These are phyloP conservation scores for Aphanocladium album DNA, from an alignment of 2,329 filamentous ascomycete species.

Conservation along the genomic window DNA sequence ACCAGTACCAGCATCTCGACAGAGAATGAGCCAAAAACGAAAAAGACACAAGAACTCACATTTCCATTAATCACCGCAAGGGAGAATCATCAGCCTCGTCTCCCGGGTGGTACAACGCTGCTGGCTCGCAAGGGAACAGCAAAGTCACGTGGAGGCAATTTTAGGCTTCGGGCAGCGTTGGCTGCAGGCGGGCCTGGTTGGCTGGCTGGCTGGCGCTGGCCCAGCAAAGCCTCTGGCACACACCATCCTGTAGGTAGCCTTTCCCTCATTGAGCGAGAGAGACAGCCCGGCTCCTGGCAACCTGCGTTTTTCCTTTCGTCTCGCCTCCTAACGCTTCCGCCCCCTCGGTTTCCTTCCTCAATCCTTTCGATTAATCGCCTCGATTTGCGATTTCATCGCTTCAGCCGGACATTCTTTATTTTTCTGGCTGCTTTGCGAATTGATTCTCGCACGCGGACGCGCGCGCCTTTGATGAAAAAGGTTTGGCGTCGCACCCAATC, in stretches of 20 bases:
- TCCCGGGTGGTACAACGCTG: not conserved
- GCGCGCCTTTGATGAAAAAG: constrained; percentile 31
- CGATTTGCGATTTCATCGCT: constrained; percentile 17
- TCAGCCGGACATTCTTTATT: constrained; percentile 18
- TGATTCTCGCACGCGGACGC: constrained; percentile 12
- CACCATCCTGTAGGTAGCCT: constrained; percentile 27
- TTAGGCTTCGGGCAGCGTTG: constrained; percentile 20
- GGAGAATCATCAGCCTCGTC: not conserved
- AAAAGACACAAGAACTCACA: not conserved
- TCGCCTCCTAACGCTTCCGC: too few species aligned
- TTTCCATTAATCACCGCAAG: not conserved
- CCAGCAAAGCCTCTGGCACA: constrained; percentile 29
- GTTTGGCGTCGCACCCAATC: constrained; percentile 36
- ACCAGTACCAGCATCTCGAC: not conserved
- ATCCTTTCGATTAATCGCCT: constrained; percentile 20
- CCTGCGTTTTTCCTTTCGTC: constrained; percentile 1
- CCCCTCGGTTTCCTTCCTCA: not conserved
- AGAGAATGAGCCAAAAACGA: not conserved
- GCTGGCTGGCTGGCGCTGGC: constrained; percentile 20
- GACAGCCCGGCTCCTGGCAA: constrained; percentile 20
- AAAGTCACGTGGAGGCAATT: constrained; percentile 29
- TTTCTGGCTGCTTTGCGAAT: constrained; percentile 7
- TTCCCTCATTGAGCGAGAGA: constrained; percentile 21
- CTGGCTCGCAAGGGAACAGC: not conserved
- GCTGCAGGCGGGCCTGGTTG: constrained; percentile 14